These are phyloP conservation scores for Aspergillus asperescens DNA, from an alignment of 495 filamentous ascomycete species.

Conservation along the genomic window DNA sequence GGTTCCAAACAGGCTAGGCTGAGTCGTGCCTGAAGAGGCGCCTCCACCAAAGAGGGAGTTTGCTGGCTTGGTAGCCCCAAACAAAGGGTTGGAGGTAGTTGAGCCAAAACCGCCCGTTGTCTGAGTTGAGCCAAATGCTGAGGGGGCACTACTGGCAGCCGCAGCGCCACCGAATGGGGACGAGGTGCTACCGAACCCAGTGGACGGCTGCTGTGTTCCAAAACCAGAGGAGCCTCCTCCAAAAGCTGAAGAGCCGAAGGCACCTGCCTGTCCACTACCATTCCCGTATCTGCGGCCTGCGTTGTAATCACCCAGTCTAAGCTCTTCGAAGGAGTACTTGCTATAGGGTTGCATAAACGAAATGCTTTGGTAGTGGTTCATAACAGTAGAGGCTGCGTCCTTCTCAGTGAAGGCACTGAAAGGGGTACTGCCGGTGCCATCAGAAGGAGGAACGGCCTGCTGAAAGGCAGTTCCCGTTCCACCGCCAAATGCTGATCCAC, in stretches of 20 bases:
- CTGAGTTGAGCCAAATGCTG: slow-evolving; percentile 45
- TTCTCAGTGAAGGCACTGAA: slow-evolving; percentile 80
- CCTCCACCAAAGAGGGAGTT: slow-evolving; percentile 36
- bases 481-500: slow-evolving; percentile 38
- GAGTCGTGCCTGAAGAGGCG: slow-evolving; percentile 21
- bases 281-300: slow-evolving; percentile 80
- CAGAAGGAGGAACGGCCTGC: slow-evolving; percentile 38
- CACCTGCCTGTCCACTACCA: slow-evolving; percentile 70
- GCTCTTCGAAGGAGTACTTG: slow-evolving; percentile 85
- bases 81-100: slow-evolving; percentile 35
- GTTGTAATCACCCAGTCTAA: slow-evolving; percentile 83
- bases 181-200: slow-evolving; percentile 49
- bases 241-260: slow-evolving; percentile 62
- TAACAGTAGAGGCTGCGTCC: slow-evolving; percentile 54
- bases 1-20: slow-evolving; percentile 27
- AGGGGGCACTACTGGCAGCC: slow-evolving; percentile 39
- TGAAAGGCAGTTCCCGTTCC: slow-evolving; percentile 46
- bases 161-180: slow-evolving; percentile 56
- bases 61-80: slow-evolving; percentile 37
- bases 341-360: slow-evolving; percentile 79
- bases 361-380: slow-evolving; percentile 81
- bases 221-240: slow-evolving; percentile 35
- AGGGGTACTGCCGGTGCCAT: slow-evolving; percentile 67
- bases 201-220: slow-evolving; percentile 30
- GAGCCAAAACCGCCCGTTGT: slow-evolving; percentile 55